Conservation (phyloP, 192 early-diverging fungal genomes). For the Linnemannia schmuckeri region DNA sequence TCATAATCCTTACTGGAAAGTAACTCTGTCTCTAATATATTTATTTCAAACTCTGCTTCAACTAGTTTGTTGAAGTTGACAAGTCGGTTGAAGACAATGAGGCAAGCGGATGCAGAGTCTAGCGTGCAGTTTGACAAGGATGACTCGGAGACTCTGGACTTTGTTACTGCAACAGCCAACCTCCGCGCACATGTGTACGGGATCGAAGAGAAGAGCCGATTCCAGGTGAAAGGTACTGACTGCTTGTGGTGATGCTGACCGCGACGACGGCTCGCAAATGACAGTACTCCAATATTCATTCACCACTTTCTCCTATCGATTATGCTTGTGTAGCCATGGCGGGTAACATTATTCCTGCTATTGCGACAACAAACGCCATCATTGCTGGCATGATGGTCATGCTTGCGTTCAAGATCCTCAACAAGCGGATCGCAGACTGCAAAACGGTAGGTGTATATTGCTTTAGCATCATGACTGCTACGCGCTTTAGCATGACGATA, state of each 20-base stretch:
- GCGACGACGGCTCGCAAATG: neutral
- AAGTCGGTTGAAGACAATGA: constrained; percentile 57
- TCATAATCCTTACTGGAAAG: neutral
- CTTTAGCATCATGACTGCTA: neutral
- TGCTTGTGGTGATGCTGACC: neutral
- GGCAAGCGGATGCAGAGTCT: constrained; percentile 63
- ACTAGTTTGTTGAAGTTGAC: constrained; percentile 68
- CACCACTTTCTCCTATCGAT: constrained; percentile 21
- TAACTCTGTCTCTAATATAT: too few species aligned
- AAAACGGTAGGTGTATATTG: constrained; percentile 61
- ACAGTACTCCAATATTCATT: constrained; percentile 2
- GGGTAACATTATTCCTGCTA: constrained; percentile 98
- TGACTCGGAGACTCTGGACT: constrained; percentile 89
- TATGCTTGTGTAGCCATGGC: constrained; percentile 86
- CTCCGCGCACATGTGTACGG: constrained; percentile 86
- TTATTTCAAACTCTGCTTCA: neutral
- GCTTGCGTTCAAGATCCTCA: constrained; percentile 84
- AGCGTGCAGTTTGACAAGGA: constrained; percentile 94
- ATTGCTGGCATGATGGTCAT: constrained; percentile 95
- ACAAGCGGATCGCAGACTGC: constrained; percentile 62
- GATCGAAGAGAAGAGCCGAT: constrained; percentile 84
- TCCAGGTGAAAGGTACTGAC: constrained; percentile 86
- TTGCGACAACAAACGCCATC: constrained; percentile 98
- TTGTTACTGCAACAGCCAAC: constrained; percentile 95
- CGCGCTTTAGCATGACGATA: neutral